Evolutionary conservation across 2,329 filamentous ascomycete species (phyloP).

Genomic region (Acrocalymma vagum): DNA sequence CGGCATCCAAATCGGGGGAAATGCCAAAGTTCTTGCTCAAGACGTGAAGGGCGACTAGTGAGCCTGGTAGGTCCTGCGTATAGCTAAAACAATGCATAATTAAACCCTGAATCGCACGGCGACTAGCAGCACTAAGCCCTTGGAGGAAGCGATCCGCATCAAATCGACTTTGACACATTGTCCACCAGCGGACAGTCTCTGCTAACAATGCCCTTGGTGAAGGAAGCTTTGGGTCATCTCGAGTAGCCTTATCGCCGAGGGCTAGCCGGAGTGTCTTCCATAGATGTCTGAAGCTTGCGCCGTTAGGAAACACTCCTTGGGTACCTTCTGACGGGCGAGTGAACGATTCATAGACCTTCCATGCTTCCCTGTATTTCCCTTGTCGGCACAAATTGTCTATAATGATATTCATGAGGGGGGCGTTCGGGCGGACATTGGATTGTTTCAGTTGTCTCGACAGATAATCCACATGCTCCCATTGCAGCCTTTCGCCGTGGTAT

Average conservation of each 20-base stretch:
- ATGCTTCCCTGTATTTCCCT: constrained; percentile 39
- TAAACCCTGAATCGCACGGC: constrained; percentile 30
- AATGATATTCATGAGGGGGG: constrained; percentile 41
- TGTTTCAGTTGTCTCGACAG: constrained; percentile 35
- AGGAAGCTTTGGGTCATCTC: constrained; percentile 30
- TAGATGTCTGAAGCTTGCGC: constrained; percentile 35
- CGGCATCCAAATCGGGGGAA: constrained; percentile 30
- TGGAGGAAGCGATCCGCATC: constrained; percentile 36
- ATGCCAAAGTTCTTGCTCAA: constrained; percentile 34
- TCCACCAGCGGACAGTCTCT: constrained; percentile 42
- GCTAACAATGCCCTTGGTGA: constrained; percentile 39
- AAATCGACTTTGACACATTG: constrained; percentile 24
- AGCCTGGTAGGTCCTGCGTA: constrained; percentile 40
- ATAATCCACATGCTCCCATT: constrained; percentile 47
- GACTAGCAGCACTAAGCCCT: constrained; percentile 31
- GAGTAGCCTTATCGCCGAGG: constrained; percentile 25
- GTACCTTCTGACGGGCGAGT: constrained; percentile 26
- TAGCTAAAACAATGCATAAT: constrained; percentile 48
- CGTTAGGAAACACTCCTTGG: constrained; percentile 37
- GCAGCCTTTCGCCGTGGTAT: constrained; percentile 33
- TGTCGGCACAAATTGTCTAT: constrained; percentile 39
- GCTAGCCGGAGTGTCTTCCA: constrained; percentile 45
- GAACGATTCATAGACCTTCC: constrained; percentile 35
- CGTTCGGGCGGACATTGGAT: constrained; percentile 27
- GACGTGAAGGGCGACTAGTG: constrained; percentile 43